These are phyloP conservation scores for Castanospermum australe DNA, from an alignment of 306 rosid species.

Conservation along the genomic window DNA sequence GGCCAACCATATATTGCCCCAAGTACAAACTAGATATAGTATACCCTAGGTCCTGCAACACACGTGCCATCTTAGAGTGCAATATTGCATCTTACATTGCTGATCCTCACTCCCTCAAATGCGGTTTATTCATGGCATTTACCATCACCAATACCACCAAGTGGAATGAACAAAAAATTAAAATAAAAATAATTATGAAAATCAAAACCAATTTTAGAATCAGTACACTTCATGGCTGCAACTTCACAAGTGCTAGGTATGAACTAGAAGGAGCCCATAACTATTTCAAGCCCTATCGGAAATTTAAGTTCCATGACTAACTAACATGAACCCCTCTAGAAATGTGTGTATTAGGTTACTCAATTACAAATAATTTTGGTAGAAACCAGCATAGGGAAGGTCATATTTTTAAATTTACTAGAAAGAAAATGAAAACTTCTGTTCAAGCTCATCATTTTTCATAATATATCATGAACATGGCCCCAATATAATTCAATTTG, in stretches of 20 bases:
- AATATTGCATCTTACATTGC: not conserved
- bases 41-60: not conserved
- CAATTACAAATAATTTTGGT: not conserved
- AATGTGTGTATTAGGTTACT: not conserved
- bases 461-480: not conserved
- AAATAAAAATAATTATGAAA: constrained; percentile 1
- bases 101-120: not conserved
- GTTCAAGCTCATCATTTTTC: not conserved
- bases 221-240: not conserved
- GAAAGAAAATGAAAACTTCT: not conserved
- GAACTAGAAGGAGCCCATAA: not conserved
- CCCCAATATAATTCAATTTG: not conserved
- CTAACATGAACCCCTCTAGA: not conserved
- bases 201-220: constrained; percentile 4
- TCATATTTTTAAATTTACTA: not conserved
- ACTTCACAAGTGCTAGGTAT: not conserved
- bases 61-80: not conserved
- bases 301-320: not conserved
- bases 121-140: constrained; percentile 4
- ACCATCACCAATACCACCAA: not conserved
- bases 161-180: not conserved
- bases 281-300: not conserved
- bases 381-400: not conserved
- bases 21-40: not conserved
- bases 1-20: not conserved